Conservation (phyloP, 2,329 filamentous ascomycete genomes). For the Sporothrix sp. region DNA sequence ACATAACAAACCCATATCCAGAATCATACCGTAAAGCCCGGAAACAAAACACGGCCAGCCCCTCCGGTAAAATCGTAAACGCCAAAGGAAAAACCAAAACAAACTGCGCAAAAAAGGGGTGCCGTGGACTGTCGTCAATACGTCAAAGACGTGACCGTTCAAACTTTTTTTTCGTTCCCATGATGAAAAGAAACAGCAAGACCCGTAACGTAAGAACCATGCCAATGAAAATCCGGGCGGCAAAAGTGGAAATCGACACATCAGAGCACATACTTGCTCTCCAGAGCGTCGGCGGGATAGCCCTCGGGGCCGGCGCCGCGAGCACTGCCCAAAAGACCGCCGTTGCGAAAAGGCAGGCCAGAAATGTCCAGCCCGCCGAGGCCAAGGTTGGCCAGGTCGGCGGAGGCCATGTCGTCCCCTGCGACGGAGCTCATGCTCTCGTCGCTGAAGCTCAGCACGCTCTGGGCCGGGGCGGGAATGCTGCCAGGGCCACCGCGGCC, state of each 20-base stretch:
- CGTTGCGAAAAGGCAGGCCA: constrained; percentile 28
- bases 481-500: constrained; percentile 19
- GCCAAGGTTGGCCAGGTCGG: constrained; percentile 35
- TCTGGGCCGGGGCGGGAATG: constrained; percentile 36
- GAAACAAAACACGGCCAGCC: background rate
- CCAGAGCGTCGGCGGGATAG: constrained; percentile 34
- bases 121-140: background rate
- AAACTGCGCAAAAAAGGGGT: background rate
- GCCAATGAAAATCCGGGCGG: background rate
- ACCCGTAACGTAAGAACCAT: background rate
- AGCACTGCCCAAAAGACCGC: constrained; percentile 12
- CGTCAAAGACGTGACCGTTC: background rate
- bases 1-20: background rate
- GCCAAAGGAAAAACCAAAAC: background rate
- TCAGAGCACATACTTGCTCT: constrained; percentile 24
- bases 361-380: constrained; percentile 31
- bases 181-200: background rate
- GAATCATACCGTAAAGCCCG: background rate
- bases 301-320: constrained; percentile 18
- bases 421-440: constrained; percentile 45
- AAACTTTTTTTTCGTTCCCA: constrained; percentile 1
- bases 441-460: constrained; percentile 47
- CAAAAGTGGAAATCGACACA: constrained; percentile 19
- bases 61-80: background rate
- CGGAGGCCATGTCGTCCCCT: constrained; percentile 40